Evolutionary conservation across 768 basidiomycete genomes (phyloP), one percentile per base, ranked within the genome.

Genomic region (Macrocybe gigantea): DNA sequence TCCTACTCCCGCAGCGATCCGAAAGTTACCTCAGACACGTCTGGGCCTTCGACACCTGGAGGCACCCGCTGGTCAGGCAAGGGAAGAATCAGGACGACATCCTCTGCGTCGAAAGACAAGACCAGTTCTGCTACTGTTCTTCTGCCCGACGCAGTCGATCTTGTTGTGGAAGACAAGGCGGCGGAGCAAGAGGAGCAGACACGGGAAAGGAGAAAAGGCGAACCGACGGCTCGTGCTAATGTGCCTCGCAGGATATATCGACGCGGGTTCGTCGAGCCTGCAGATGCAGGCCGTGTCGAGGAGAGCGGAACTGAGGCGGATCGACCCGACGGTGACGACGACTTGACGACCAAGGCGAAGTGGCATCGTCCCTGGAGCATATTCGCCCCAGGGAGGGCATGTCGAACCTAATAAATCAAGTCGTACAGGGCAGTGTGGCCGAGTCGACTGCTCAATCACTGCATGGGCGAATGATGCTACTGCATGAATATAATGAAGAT

Each of bases 101-200:
- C 59, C 4, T 56, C 57, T 6, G 35, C 32, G 11, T 29, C n/a
- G 8, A 59, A 50, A 7, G 64, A 52, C 38, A 69, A 71, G 4
- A 57, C 56, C 9, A 47, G 55, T 38, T 43, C 49, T n/a, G 60
- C 66, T 5, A 62, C 66, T 12, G 60, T 60, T 8, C 63, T 81
- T 9, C 77, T 78, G 10, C 74, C 79, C 1, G 88, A 97, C 53
- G 93, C 94, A 1, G 84, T 97, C 1, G 95, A 99, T 58, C 72
- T 99, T 12, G 77, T 97, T 5, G 81, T 94, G 0, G 87, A 88
- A 57, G 86, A 85, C 57, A 51, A 61, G 6, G 60, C 69, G 6
- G 80, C 82, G 3, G 78, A 73, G 31, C 72, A 79, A 51, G 72
- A 75, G 48, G 78, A 77, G 30, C 68, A 72, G 55, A 63, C 66